Base-by-base conservation (phyloP, 2,329 filamentous ascomycete genomes). In the Seiridium cupressi region DNA sequence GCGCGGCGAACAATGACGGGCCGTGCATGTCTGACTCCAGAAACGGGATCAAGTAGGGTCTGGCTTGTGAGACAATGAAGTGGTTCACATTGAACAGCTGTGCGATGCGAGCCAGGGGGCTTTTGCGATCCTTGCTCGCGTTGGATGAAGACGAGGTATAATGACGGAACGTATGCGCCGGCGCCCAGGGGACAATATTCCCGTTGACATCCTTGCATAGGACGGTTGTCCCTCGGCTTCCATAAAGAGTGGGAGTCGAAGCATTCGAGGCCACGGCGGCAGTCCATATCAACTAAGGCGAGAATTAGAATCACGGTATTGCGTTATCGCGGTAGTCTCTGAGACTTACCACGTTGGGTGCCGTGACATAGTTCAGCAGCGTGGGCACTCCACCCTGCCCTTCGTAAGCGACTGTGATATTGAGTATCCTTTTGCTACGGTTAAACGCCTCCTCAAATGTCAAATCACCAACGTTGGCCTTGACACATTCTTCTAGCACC, bases 381-480 rank as follows among this genome's bases (percentile, higher is more conserved):
- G 90, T 93, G 2, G 93, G 93, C 1, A 94, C 87, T 40, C 91
- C 92, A 11, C 86, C 88, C 62, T 88, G 86, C 5, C 86, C 87
- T 31, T 87, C 87, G 1, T 90, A 91, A 0, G 91, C 90, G 31
- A 97, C 89, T 0, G 93, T 97, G 64, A 98, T 97, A 72, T 97
- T 97, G 66, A 98, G 79, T 3, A 96, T 88, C 55, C 92, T 83
- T 70, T 95, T 95, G 44, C 92, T 97, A 62, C 87, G 86, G 56
- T 88, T 85, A 70, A 93, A 97, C 0, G 94, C 94, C 76, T 97
- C 94, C 73, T 96, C 92, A 69, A 98, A 98, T 0, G 93, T 97
- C 63, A 96, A 73, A 68, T 97, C 90, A 8, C 93, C 93, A 11
- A 97, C 88, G 66, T 97, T 96, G 11, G 89, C 87, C 60, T 89